phyloP scores from a whole-genome alignment of 768 basidiomycete species.

The Coprinellus micaceus region DNA sequence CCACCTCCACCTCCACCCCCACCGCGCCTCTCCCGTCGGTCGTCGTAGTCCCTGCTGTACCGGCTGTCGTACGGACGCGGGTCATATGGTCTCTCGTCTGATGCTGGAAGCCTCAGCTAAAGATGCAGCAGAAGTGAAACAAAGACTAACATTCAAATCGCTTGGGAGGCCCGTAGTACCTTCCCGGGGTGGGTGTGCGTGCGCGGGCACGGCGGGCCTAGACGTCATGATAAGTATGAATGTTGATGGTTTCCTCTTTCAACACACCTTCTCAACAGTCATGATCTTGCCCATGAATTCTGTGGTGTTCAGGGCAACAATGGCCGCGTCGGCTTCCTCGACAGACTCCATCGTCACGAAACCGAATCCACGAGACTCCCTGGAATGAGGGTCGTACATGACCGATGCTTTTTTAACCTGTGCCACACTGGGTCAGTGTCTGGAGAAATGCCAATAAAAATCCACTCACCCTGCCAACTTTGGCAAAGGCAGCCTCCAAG shows the following conservation, averaged over 20 bases:
- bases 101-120: conserved; percentile 12
- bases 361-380: conserved; percentile 67
- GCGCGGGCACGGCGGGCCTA: conserved; percentile 89
- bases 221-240: neutral
- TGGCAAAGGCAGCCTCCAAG: conserved; percentile 84
- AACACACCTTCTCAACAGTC: conserved; percentile 79
- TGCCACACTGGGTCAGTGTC: neutral
- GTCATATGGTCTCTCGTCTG: conserved; percentile 85
- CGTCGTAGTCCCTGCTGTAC: conserved; percentile 66
- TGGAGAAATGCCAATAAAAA: too few relatives aligned
- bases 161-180: conserved; percentile 93
- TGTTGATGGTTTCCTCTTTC: neutral
- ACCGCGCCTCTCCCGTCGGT: conserved; percentile 43
- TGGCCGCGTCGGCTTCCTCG: conserved; percentile 91
- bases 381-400: conserved; percentile 69
- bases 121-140: conserved; percentile 3
- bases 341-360: conserved; percentile 71
- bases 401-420: conserved; percentile 73
- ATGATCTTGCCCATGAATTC: conserved; percentile 86
- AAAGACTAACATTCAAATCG: conserved; percentile 54
- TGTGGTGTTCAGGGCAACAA: conserved; percentile 77
- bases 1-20: too few relatives aligned
- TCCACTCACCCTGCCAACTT: conserved; percentile 61
- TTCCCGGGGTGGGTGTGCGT: conserved; percentile 88
- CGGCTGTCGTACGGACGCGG: conserved; percentile 89